phyloP scores from a whole-genome alignment of 2,329 filamentous ascomycete genomes.

The Neonectria ditissima region DNA sequence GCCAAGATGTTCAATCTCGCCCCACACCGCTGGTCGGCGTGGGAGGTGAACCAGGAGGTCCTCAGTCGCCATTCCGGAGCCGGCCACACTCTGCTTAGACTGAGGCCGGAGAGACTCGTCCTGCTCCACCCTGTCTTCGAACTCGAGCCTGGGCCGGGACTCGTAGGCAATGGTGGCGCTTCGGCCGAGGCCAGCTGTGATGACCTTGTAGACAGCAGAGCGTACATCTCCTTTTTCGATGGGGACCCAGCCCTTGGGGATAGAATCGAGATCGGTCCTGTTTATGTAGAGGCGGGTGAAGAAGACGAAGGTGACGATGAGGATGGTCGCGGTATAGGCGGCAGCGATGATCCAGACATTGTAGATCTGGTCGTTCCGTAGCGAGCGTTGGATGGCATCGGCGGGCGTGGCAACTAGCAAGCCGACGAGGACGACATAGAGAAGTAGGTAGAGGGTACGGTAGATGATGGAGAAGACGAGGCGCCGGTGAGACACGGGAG shows the following conservation, averaged over 20 bases:
- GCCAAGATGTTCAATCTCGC: slow-evolving; percentile 84
- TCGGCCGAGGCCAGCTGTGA: slow-evolving; percentile 76
- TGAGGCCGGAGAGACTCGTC: slow-evolving; percentile 35
- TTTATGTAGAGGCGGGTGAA: slow-evolving; percentile 88
- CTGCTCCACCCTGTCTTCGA: slow-evolving; percentile 29
- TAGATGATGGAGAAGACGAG: slow-evolving; percentile 85
- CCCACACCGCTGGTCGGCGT: slow-evolving; percentile 74
- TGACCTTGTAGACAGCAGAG: slow-evolving; percentile 79
- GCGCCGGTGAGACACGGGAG: slow-evolving; percentile 56
- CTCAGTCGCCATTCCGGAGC: slow-evolving; percentile 52
- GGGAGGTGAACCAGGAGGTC: slow-evolving; percentile 62
- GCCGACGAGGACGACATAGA: slow-evolving; percentile 78
- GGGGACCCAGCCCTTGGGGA: slow-evolving; percentile 89
- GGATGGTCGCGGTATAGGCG: slow-evolving; percentile 77
- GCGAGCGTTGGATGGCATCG: slow-evolving; percentile 84
- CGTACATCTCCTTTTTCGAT: slow-evolving; percentile 87
- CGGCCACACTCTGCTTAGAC: slow-evolving; percentile 46
- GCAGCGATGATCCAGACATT: slow-evolving; percentile 87
- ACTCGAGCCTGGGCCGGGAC: slow-evolving; percentile 49
- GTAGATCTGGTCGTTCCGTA: slow-evolving; percentile 73
- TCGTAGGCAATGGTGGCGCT: slow-evolving; percentile 87
- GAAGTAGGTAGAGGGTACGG: slow-evolving; percentile 78
- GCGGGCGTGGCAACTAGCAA: slow-evolving; percentile 84
- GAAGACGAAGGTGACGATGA: slow-evolving; percentile 82
- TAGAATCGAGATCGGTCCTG: slow-evolving; percentile 79